Evolutionary conservation across 371 early-diverging fungal species (phyloP), one percentile per base, ranked within the genome.

Genomic region (Rhizopus sp.): DNA sequence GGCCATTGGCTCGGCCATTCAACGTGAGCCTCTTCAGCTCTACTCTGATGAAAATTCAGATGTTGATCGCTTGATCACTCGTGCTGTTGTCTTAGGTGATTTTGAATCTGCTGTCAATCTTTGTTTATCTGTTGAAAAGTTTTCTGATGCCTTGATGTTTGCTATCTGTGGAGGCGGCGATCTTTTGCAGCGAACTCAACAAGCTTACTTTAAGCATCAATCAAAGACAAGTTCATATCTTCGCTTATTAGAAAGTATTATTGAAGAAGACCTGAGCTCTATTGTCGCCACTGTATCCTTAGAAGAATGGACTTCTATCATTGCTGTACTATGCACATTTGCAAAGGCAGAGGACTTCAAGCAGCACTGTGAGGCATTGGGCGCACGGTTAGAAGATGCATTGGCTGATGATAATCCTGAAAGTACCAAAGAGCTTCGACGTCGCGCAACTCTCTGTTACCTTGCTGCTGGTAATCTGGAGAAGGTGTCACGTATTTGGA

Each of bases 251-350:
- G 83, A 93, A 57, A 83, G 84, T 52, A 83, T 99, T 42, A 83
- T 91, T 10, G 75, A 83, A n/a, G 87, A 88, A 15, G 91, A 96
- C 63, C 68, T 97, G 62, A 64, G 68, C 5, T 93, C 95, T 61
- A 81, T 95, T 38, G 95, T 95, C 0, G 75, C 80, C 45, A 86
- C 88, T 59, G 89, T 88, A 2, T 81, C 83, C 29, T 60, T 97
- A 64, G 78, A 74, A n/a, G 91, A 91, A 54, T 98, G 99, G 99
- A 87, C 91, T 57, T 93, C 96, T 48, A 81, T 93, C 29, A 71
- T 97, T 32, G 94, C 91, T 7, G 78, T 96, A 7, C 76, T 99
- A 37, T 96, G 96, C 76, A 94, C 96, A 0, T 97, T 95, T 72
- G 91, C 93, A 31, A 78, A 85, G 46, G 78, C 85, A 13, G 90